phyloP scores from a whole-genome alignment of 768 basidiomycete species.

The Psilocybe sp. region DNA sequence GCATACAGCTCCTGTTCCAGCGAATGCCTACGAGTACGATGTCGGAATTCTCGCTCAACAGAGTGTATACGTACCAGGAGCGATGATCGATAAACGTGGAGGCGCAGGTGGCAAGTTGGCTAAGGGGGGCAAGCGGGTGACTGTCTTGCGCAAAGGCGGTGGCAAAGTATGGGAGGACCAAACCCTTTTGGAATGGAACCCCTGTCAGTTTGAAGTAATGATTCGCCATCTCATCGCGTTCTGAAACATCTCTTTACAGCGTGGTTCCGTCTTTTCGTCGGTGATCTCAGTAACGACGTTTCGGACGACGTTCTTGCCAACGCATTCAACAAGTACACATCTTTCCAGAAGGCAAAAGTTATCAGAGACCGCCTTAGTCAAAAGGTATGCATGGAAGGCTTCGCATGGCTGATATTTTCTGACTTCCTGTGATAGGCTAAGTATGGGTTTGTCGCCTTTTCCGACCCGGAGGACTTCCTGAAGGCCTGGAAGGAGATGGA shows the following conservation, averaged over 20 bases:
- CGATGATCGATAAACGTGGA: constrained; percentile 85
- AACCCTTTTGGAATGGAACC: constrained; percentile 96
- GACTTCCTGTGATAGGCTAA: constrained; percentile 61
- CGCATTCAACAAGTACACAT: constrained; percentile 90
- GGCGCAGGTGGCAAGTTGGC: constrained; percentile 83
- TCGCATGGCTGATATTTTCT: not conserved
- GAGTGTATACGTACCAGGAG: constrained; percentile 89
- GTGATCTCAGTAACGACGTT: constrained; percentile 97
- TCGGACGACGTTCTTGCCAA: constrained; percentile 92
- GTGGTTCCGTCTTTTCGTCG: constrained; percentile 97
- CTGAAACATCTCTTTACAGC: constrained; percentile 42
- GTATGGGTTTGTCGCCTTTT: constrained; percentile 96
- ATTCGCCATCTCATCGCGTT: not conserved
- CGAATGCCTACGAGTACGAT: constrained; percentile 91
- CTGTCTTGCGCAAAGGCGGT: constrained; percentile 91
- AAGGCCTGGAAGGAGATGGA: constrained; percentile 99
- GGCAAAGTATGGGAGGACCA: constrained; percentile 99
- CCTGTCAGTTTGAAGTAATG: constrained; percentile 60
- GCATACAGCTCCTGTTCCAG: constrained; percentile 76
- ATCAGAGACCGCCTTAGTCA: constrained; percentile 91
- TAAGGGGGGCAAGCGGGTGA: constrained; percentile 89
- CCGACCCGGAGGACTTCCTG: constrained; percentile 96
- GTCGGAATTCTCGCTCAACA: constrained; percentile 89
- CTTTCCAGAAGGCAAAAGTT: constrained; percentile 93
- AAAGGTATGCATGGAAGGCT: constrained; percentile 52